These are phyloP conservation scores for Apiospora sp. DNA, from an alignment of 2,329 filamentous ascomycete genomes.

Conservation along the genomic window DNA sequence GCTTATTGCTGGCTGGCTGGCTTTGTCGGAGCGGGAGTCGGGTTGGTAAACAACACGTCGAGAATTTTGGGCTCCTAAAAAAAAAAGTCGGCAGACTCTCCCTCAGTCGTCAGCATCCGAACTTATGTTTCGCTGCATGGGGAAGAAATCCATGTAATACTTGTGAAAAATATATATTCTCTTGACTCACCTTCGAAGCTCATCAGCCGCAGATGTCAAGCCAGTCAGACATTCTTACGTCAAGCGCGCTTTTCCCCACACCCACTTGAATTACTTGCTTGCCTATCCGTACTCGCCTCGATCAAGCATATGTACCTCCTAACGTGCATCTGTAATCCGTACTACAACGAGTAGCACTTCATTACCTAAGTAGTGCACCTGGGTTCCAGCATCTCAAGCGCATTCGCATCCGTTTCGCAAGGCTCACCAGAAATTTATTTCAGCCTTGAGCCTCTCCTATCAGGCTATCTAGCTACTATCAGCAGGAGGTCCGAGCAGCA, in stretches of 20 bases:
- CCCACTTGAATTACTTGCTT: neutral
- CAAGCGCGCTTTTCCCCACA: conserved; percentile 14
- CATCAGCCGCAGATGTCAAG: conserved; percentile 2
- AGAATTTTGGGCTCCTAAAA: conserved; percentile 1
- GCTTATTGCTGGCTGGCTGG: conserved; percentile 4
- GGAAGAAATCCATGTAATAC: neutral
- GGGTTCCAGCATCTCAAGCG: neutral
- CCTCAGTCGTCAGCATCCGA: neutral
- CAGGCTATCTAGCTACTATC: neutral
- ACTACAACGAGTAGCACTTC: conserved; percentile 7
- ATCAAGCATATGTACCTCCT: neutral
- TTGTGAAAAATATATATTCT: conserved; percentile 4
- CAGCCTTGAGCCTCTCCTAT: conserved; percentile 5
- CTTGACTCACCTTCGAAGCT: neutral
- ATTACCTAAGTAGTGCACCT: conserved; percentile 16
- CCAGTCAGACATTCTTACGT: conserved; percentile 15
- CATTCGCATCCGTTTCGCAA: neutral
- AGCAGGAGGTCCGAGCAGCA: conserved; percentile 1
- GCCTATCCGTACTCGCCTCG: neutral
- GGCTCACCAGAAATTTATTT: neutral
- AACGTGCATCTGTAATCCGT: neutral
- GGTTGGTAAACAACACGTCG: conserved; percentile 18
- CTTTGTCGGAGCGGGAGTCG: conserved; percentile 3
- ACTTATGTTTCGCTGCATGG: neutral
- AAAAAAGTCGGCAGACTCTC: conserved; percentile 7